Base-by-base conservation (phyloP, 371 early-diverging fungal species). In the Mucor lusitanicus region DNA sequence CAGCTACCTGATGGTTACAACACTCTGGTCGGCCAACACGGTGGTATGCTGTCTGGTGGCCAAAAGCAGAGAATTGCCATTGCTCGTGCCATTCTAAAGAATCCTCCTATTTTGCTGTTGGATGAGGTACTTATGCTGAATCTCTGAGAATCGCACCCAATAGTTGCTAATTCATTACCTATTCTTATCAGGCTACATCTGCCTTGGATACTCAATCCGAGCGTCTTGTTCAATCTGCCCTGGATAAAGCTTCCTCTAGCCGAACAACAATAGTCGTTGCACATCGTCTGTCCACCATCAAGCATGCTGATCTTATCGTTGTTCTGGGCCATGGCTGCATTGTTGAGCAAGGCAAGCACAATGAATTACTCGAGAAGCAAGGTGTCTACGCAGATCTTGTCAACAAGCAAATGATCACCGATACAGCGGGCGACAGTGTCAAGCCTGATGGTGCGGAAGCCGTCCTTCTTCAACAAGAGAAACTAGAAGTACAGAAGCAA, bases 251-350 rank as follows among this genome's bases (percentile, higher is more conserved):
- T 0, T 61, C 91, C 12, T 48, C 71, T 13, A 86, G 86, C 25
- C 84, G 95, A 9, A 95, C 95, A 0, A 95, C 95, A 4, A 85
- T 99, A 39, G 88, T 95, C 5, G 90, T 97, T 61, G 96, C 97
- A 0, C 97, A 97, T 74, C 87, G 92, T 17, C 78, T 94, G 3
- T 89, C 92, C 23, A 94, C 92, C 0, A 80, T 89, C 59, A 75
- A 72, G 42, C 88, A 94, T 64, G 91, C 95, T 0, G 90, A 96
- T 64, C 63, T 83, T 50, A 96, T 97, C 75, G 82, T 88, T 57
- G 92, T 91, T 4, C 83, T 92, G 79, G 78, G 85, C 46, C 65
- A 87, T 48, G 94, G 94, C 8, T 59, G 73, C 1, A 80, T 93
- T 17, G 63, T 88, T 21, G 94, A 93, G 73, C 63, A 63, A 6